Base-by-base conservation (phyloP, 495 filamentous ascomycete species). In the Neurospora intermedia region DNA sequence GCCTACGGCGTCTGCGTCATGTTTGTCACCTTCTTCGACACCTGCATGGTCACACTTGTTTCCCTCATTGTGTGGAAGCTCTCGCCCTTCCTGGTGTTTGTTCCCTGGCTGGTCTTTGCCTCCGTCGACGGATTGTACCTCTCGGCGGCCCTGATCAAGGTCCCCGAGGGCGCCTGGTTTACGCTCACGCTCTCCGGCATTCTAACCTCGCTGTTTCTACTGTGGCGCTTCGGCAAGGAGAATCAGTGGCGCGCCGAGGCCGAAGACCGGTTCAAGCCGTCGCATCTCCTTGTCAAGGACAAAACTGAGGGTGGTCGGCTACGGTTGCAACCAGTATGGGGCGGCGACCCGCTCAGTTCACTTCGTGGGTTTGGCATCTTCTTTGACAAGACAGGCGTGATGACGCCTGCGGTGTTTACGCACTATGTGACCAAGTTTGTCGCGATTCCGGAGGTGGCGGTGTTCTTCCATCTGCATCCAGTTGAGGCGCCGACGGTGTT, bases 151-250 rank as follows among this genome's bases (percentile, higher is more conserved):
- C 80, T 93, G 2, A 89, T 83, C 40, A 93, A 93, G 74, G 87
- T 93, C 10, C 91, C 91, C 3, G 80, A 88, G 1, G 91, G 91
- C 2, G 91, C 91, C 16, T 93, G 91, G 91, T 91, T 93, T 73
- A 93, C 91, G 0, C 79, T 93, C 13, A 80, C 87, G 0, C 84
- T 93, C n/a, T 85, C 89, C 0, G 80, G 81, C 7, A 77, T 91
- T 1, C 82, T 93, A 0, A 83, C 88, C 0, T 82, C 79, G 41
- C 74, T 93, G 38, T 89, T 93, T 74, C 79, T 92, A 39, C 82
- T 93, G 15, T 93, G 91, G 91, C 87, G 91, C 23, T 92, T 87
- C 72, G 91, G 91, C 18, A 93, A 93, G 78, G 89, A 92, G 73
- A 85, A 86, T 70, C 91, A 93, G 78, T 93, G 91, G 91, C 81